A percentile compares a stretch with the other conserved stretches of the same genome.
These are phyloP conservation scores for Elsinoe batatas DNA, from an alignment of 2,329 filamentous ascomycete genomes.

Conservation along the genomic window DNA sequence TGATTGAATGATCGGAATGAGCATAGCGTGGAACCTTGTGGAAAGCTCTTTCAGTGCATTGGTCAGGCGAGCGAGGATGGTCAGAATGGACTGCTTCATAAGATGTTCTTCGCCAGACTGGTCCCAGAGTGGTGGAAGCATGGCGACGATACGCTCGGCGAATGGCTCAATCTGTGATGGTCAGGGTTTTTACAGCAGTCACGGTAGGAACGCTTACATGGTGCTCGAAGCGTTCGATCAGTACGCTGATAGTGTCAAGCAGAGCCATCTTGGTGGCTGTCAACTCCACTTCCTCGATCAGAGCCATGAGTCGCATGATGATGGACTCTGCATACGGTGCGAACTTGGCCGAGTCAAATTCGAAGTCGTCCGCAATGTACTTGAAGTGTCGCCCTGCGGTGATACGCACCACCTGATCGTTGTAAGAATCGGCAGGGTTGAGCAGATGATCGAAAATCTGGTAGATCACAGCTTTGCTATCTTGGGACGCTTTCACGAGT, in stretches of 20 bases:
- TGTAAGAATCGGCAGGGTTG: constrained; percentile 60
- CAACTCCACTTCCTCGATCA: constrained; percentile 70
- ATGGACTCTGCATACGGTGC: constrained; percentile 66
- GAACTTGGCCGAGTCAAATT: constrained; percentile 65
- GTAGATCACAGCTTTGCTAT: constrained; percentile 66
- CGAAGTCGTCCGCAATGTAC: constrained; percentile 71
- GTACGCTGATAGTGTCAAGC: constrained; percentile 71
- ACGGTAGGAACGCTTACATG: constrained; percentile 39
- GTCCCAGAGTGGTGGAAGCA: constrained; percentile 76
- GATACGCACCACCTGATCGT: constrained; percentile 85
- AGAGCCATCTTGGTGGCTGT: constrained; percentile 87
- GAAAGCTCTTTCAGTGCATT: constrained; percentile 73
- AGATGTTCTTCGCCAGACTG: constrained; percentile 77
- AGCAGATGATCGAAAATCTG: constrained; percentile 83
- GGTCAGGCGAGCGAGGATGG: constrained; percentile 75
- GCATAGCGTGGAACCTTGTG: constrained; percentile 64
- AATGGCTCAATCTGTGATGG: constrained; percentile 45
- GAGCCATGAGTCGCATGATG: constrained; percentile 59
- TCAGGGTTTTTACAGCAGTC: constrained; percentile 14
- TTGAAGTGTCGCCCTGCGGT: constrained; percentile 81
- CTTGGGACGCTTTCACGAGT: constrained; percentile 59
- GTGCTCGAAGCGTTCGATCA: constrained; percentile 73
- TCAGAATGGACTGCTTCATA: constrained; percentile 87
- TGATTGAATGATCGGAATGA: constrained; percentile 72
- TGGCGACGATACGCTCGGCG: constrained; percentile 70